A percentile compares a stretch with the other conserved stretches of the same genome.
Conservation (phyloP, 1,284 basidiomycete genomes). For the Leucoagaricus sp. region DNA sequence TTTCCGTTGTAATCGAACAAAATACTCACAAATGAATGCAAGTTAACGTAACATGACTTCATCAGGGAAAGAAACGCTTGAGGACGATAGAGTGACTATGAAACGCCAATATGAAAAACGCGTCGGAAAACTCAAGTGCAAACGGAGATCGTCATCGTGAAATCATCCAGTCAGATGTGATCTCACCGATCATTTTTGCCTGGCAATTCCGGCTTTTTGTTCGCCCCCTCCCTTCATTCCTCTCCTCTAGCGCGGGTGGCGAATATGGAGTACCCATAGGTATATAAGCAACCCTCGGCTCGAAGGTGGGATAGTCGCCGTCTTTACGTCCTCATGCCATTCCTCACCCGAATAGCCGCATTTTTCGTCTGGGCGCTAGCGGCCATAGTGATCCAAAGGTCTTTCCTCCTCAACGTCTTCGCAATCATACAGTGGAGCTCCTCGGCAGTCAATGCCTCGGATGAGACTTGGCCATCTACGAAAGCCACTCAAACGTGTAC, state of each 20-base stretch:
- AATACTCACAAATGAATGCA: neutral
- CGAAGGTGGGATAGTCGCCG: neutral
- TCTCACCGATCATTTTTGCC: neutral
- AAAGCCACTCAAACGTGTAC: slow-evolving; percentile 22
- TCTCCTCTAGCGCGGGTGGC: neutral
- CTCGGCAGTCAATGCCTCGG: neutral
- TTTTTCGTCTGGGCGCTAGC: slow-evolving; percentile 11
- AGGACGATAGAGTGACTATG: neutral
- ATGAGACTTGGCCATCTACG: neutral
- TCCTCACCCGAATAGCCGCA: slow-evolving; percentile 6
- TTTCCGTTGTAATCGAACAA: neutral
- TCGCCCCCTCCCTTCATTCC: neutral
- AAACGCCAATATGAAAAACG: neutral
- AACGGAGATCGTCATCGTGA: neutral
- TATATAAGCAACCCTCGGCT: slow-evolving; percentile 9
- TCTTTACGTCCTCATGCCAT: slow-evolving; percentile 13
- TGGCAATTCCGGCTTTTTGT: slow-evolving; percentile 10
- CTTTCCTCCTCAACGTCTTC: neutral
- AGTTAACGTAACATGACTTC: neutral
- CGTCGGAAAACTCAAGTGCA: neutral
- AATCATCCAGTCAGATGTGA: neutral
- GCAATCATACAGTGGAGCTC: slow-evolving; percentile 1
- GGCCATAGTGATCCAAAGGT: neutral
- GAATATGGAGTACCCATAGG: slow-evolving; percentile 5
- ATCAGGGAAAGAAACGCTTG: neutral